Conservation (phyloP, 75 land plant genomes). For the Pinus tabuliformis region DNA sequence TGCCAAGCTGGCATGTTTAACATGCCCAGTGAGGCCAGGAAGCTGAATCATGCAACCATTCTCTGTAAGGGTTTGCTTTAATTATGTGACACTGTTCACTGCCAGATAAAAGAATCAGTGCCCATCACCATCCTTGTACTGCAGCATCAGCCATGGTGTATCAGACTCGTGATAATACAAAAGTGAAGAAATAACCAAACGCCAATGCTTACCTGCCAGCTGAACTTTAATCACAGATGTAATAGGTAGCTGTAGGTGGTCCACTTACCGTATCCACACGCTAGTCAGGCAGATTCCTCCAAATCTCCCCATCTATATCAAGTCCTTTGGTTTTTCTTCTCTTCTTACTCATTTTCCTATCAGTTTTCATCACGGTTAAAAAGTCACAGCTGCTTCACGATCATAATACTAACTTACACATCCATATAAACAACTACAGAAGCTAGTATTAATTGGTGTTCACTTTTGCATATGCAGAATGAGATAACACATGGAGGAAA, state of each 20-base stretch:
- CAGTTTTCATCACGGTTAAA: neutral
- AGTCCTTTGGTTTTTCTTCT: no score
- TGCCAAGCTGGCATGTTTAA: neutral
- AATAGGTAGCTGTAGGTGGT: no score
- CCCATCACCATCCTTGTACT: neutral
- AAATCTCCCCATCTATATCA: no score
- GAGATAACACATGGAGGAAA: no score
- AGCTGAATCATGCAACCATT: neutral
- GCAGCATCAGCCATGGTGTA: slow-evolving; percentile 10
- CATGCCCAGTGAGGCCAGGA: neutral
- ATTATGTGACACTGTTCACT: neutral
- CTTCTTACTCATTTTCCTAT: no score
- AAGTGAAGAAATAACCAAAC: neutral
- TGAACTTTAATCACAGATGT: slow-evolving; percentile 5
- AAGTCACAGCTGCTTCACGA: no score
- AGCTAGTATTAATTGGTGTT: no score
- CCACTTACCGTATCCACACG: no score
- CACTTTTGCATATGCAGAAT: no score
- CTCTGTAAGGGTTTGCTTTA: neutral
- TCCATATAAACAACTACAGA: no score
- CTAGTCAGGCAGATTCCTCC: no score
- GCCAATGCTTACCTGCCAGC: slow-evolving; percentile 28
- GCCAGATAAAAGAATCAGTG: slow-evolving; percentile 3
- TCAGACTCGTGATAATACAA: neutral
- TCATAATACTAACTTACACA: neutral